Conservation (phyloP, 331 rosid genomes). For the Telfairia occidentalis region DNA sequence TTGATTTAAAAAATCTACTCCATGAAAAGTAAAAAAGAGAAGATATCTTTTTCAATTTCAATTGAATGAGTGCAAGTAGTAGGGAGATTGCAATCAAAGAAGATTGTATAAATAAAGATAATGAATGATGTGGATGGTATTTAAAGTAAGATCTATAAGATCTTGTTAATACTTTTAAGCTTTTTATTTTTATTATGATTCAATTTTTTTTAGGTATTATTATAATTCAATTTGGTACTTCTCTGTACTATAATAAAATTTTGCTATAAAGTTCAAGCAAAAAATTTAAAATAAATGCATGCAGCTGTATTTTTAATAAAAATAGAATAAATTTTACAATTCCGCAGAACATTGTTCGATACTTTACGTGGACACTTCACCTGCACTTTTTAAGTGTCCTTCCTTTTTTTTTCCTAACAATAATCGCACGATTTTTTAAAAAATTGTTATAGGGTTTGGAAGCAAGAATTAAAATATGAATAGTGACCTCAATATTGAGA, state of each 20-base stretch:
- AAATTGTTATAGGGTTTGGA: too few relatives aligned
- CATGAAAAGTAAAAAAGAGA: not conserved
- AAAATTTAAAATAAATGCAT: not conserved
- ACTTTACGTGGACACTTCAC: not conserved
- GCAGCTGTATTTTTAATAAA: not conserved
- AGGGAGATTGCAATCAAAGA: conserved; percentile 4
- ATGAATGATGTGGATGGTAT: not conserved
- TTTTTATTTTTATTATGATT: conserved; percentile 8
- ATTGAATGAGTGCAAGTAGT: conserved; percentile 5
- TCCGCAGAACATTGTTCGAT: not conserved
- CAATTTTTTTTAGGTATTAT: too few relatives aligned
- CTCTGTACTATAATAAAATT: not conserved
- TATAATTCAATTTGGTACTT: conserved; percentile 14
- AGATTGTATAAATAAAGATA: not conserved
- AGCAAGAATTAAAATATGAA: too few relatives aligned
- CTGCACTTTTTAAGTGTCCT: not conserved
- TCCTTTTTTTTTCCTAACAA: too few relatives aligned
- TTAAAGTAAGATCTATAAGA: conserved; percentile 2
- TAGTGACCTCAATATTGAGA: too few relatives aligned
- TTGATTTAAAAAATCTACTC: not conserved
- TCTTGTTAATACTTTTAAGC: not conserved
- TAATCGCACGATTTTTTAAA: too few relatives aligned
- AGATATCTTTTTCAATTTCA: not conserved
- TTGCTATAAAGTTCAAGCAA: not conserved
- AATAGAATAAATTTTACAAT: not conserved